Evolutionary conservation across 2,329 filamentous ascomycete species (phyloP).

Genomic region (Xylariales sp.): DNA sequence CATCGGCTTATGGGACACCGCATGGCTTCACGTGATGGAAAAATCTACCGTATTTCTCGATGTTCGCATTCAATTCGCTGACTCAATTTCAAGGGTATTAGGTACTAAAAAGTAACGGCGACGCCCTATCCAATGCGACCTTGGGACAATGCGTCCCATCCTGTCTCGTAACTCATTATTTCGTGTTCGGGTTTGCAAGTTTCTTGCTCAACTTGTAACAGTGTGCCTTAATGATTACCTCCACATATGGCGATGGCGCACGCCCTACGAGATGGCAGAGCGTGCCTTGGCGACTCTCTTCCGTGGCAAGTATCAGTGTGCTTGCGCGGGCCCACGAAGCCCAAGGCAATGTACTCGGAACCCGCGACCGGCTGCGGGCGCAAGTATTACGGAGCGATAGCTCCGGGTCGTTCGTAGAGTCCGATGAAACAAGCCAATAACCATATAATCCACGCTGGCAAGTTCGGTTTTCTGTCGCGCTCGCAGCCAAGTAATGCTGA

Average conservation of each 20-base stretch:
- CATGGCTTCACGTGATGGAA: background rate
- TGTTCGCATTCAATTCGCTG: background rate
- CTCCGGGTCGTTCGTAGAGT: background rate
- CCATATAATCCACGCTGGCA: too few species aligned
- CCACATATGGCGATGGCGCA: background rate
- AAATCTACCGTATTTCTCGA: background rate
- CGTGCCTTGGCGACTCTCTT: background rate
- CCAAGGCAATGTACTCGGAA: background rate
- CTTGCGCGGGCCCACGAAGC: background rate
- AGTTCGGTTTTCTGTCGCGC: background rate
- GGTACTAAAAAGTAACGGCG: background rate
- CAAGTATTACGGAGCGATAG: background rate
- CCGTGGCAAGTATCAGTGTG: background rate
- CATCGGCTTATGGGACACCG: background rate
- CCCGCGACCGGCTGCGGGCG: background rate
- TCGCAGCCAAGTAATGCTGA: background rate
- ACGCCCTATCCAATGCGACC: background rate
- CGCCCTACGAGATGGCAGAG: background rate
- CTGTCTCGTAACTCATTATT: conserved; percentile 17
- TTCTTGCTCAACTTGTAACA: background rate
- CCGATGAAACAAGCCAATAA: too few species aligned
- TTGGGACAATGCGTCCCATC: background rate
- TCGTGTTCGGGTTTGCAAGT: background rate
- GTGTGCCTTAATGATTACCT: background rate
- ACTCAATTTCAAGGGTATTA: background rate